These are phyloP conservation scores for Fusarium marasasianum DNA, from an alignment of 2,329 filamentous ascomycete genomes.

Conservation along the genomic window DNA sequence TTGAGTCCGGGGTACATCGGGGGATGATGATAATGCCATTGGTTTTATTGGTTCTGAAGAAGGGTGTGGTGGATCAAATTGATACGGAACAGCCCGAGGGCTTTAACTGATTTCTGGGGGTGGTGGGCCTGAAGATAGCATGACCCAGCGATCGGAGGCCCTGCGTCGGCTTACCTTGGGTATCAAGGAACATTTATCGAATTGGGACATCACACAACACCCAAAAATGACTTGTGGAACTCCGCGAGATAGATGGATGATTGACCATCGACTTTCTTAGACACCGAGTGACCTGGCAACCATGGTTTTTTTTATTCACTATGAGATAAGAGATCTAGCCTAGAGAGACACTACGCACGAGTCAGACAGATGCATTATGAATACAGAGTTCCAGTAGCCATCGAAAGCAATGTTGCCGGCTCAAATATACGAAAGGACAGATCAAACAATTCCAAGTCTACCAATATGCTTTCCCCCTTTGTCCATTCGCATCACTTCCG, in stretches of 20 bases:
- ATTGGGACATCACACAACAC: too few species aligned
- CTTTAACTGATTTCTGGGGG: background rate
- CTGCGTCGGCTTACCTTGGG: too few species aligned
- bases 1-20: background rate
- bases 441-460: background rate
- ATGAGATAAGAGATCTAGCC: background rate
- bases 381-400: background rate
- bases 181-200: too few species aligned
- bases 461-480: background rate
- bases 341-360: background rate
- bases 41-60: background rate
- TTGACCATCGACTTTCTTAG: background rate
- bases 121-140: background rate
- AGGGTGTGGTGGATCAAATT: background rate
- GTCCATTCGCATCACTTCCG: conserved; percentile 13
- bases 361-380: background rate
- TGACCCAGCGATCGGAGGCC: too few species aligned
- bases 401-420: background rate
- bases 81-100: background rate
- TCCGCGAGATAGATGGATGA: background rate
- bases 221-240: too few species aligned
- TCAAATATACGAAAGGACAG: background rate
- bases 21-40: background rate
- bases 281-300: background rate
- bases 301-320: background rate